Conservation (phyloP, 2,329 filamentous ascomycete genomes). For the Dothistroma septosporum region DNA sequence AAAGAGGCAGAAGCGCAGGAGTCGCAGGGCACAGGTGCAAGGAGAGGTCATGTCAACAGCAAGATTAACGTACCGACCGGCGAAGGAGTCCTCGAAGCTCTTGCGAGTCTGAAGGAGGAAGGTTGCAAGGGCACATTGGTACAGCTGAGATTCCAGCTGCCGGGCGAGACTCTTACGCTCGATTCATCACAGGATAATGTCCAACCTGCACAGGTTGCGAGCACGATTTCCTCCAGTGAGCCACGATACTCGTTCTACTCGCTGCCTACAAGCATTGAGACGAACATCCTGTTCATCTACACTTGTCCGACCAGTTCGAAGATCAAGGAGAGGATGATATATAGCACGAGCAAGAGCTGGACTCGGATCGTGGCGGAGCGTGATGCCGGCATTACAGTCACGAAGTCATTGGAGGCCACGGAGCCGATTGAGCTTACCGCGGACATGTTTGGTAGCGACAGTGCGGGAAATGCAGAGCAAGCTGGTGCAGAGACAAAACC, state of each 20-base stretch:
- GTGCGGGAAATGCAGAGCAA: conserved; percentile 47
- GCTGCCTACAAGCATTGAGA: conserved; percentile 54
- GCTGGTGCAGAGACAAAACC: conserved; percentile 57
- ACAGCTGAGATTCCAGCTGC: conserved; percentile 44
- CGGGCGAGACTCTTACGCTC: conserved; percentile 66
- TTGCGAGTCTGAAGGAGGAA: conserved; percentile 56
- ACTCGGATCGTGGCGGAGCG: conserved; percentile 61
- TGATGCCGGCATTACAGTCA: conserved; percentile 62
- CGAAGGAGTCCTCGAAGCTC: conserved; percentile 60
- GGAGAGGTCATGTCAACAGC: conserved; percentile 48
- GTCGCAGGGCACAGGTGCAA: conserved; percentile 62
- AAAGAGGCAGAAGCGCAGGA: conserved; percentile 72
- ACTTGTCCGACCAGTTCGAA: conserved; percentile 68
- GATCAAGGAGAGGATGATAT: conserved; percentile 83
- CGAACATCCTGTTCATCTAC: conserved; percentile 71
- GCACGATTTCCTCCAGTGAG: conserved; percentile 61
- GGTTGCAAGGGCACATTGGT: conserved; percentile 24
- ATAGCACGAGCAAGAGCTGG: conserved; percentile 57
- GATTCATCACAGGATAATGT: conserved; percentile 52
- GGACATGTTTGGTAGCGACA: conserved; percentile 47
- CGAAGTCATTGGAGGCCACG: conserved; percentile 64
- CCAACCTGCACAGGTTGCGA: conserved; percentile 56
- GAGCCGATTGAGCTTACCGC: conserved; percentile 68
- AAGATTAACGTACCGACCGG: conserved; percentile 52
- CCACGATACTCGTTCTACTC: conserved; percentile 77